These are phyloP conservation scores for Bonnemaisonia californica DNA, from an alignment of 31 red algal species.

Conservation along the genomic window DNA sequence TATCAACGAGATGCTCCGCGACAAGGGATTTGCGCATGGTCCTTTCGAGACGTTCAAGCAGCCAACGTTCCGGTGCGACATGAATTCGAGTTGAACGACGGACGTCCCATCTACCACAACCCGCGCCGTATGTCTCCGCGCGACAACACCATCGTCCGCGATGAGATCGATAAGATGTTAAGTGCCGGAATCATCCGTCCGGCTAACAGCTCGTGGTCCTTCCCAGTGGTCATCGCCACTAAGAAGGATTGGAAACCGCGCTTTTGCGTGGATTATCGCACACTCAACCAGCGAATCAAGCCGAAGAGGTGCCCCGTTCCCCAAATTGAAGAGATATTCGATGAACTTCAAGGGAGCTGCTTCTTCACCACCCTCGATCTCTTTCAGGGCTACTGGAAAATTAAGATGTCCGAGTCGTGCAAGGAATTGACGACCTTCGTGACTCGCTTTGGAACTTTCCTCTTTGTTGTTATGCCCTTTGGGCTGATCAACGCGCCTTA, in stretches of 20 bases:
- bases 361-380: slow-evolving; percentile 34
- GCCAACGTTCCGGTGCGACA: neutral
- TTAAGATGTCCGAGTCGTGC: slow-evolving; percentile 4
- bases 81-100: too few species aligned
- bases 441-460: neutral
- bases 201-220: too few species aligned
- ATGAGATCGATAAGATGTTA: too few species aligned
- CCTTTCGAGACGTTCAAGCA: neutral
- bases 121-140: too few species aligned
- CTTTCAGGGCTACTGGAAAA: slow-evolving; percentile 32
- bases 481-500: neutral
- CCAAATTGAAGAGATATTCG: slow-evolving; percentile 19
- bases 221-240: slow-evolving; percentile 17
- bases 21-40: too few species aligned
- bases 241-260: slow-evolving; percentile 40
- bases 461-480: slow-evolving; percentile 41
- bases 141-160: too few species aligned
- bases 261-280: slow-evolving; percentile 25
- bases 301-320: slow-evolving; percentile 26
- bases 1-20: too few species aligned
- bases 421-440: slow-evolving; percentile 34
- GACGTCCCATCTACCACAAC: too few species aligned
- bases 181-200: too few species aligned
- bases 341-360: slow-evolving; percentile 8
- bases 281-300: slow-evolving; percentile 17